Conservation (phyloP, 495 filamentous ascomycete genomes). For the Daldinia loculata region DNA sequence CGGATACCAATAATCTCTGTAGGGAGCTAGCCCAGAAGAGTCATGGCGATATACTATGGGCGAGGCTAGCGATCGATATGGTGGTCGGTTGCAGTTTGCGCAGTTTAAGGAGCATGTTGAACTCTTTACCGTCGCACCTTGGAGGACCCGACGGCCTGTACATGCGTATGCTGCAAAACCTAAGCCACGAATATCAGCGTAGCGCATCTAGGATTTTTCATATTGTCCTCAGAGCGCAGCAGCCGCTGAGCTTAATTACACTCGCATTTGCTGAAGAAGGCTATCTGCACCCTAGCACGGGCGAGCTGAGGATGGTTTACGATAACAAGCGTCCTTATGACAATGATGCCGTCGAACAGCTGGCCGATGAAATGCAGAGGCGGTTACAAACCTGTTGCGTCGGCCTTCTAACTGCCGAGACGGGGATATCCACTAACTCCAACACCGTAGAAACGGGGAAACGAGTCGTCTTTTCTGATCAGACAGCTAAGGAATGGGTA, state of each 20-base stretch:
- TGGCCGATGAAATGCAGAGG: constrained; percentile 43
- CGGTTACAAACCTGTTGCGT: constrained; percentile 38
- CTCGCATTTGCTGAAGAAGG: constrained; percentile 44
- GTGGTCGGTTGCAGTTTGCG: constrained; percentile 42
- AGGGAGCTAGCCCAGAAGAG: constrained; percentile 44
- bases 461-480: constrained; percentile 47
- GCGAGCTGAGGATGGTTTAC: constrained; percentile 32
- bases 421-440: constrained; percentile 23
- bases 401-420: constrained; percentile 42
- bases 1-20: constrained; percentile 44
- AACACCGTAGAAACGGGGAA: constrained; percentile 40
- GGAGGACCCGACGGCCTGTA: constrained; percentile 46
- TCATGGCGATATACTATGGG: constrained; percentile 46
- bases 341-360: constrained; percentile 23
- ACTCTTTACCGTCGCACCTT: constrained; percentile 43
- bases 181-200: constrained; percentile 37
- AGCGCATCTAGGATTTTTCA: constrained; percentile 45
- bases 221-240: constrained; percentile 42
- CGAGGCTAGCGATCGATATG: constrained; percentile 48
- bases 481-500: constrained; percentile 47
- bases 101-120: constrained; percentile 36
- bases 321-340: constrained; percentile 33
- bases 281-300: constrained; percentile 29
- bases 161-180: constrained; percentile 46
- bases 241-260: constrained; percentile 44